A percentile compares a stretch with the other conserved stretches of the same genome.
phyloP scores from a whole-genome alignment of 1,139 yeast species.

The Scheffersomyces lignicola region DNA sequence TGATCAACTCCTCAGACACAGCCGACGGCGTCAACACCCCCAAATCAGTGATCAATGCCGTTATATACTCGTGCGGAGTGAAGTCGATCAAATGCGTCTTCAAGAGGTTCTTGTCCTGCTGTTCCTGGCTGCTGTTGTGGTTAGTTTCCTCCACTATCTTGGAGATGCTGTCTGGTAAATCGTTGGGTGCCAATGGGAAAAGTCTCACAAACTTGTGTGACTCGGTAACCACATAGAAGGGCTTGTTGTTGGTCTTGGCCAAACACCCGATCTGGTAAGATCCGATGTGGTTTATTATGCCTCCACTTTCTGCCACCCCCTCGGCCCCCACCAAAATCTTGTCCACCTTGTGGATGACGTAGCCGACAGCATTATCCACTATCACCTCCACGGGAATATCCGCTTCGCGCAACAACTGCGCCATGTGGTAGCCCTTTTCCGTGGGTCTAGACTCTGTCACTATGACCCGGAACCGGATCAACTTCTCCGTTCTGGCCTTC shows the following conservation, averaged over 20 bases:
- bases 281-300: constrained; percentile 94
- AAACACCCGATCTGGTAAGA: constrained; percentile 93
- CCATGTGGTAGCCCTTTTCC: constrained; percentile 77
- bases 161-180: constrained; percentile 58
- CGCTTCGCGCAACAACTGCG: constrained; percentile 61
- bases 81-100: constrained; percentile 67
- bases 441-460: constrained; percentile 94
- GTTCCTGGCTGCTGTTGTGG: constrained; percentile 20
- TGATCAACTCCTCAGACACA: constrained; percentile 94
- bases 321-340: constrained; percentile 97
- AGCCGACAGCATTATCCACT: constrained; percentile 93
- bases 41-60: constrained; percentile 93
- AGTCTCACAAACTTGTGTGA: constrained; percentile 94
- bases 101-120: constrained; percentile 33
- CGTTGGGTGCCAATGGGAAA: constrained; percentile 93
- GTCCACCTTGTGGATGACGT: constrained; percentile 86
- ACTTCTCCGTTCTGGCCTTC: constrained; percentile 68
- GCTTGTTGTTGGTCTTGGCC: constrained; percentile 88
- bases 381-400: constrained; percentile 91
- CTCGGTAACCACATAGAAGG: constrained; percentile 92
- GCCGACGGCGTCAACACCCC: constrained; percentile 98
- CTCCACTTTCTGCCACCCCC: constrained; percentile 99
- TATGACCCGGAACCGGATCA: constrained; percentile 82
- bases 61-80: constrained; percentile 93
- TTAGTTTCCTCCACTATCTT: constrained; percentile 27